Evolutionary conservation across 768 basidiomycete species (phyloP), one percentile per base, ranked within the genome.

Genomic region (Lepiota venenata): DNA sequence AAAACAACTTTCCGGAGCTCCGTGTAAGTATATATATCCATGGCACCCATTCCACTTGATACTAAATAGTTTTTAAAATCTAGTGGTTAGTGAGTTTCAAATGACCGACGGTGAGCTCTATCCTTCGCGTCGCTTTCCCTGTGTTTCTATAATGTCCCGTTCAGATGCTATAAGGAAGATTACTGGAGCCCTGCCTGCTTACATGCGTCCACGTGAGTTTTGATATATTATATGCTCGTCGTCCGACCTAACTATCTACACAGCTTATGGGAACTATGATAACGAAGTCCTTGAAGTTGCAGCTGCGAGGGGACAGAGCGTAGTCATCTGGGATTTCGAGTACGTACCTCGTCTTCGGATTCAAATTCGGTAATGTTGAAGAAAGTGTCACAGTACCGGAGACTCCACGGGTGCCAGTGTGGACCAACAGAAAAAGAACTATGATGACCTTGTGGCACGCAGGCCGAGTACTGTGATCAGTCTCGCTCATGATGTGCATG

Each of bases 61-160:
- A 32, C 8, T 32, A 2, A 32, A 32, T 32, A 11, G 32, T 32
- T 3, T 32, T 32, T 8, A 2, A 8, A 29, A 29, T 29, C 27
- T 29, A 66, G 64, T 66, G 32, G 58, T 66, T 43, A 45, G 62
- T 37, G 61, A 66, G 42, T 62, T 66, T 60, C 61, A 58, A 57
- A 50, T 47, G 41, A 48, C 60, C 20, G 63, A 66, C 39, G 48
- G 63, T 59, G 21, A 42, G 54, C n/a, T 45, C 20, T 47, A 16
- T 0, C 36, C 21, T 9, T 29, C 12, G 12, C 52, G 6, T 10
- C 35, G 2, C 22, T 35, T 25, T 25, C 25, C 9, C 44, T n/a
- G 7, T 37, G 8, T 14, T 16, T 21, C 10, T 32, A 32, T 32
- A n/a, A 37, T 22, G 12, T n/a, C 29, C 14, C 9, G 3, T 29